Conservation (phyloP, 495 filamentous ascomycete genomes). For the Xylaria castorea region DNA sequence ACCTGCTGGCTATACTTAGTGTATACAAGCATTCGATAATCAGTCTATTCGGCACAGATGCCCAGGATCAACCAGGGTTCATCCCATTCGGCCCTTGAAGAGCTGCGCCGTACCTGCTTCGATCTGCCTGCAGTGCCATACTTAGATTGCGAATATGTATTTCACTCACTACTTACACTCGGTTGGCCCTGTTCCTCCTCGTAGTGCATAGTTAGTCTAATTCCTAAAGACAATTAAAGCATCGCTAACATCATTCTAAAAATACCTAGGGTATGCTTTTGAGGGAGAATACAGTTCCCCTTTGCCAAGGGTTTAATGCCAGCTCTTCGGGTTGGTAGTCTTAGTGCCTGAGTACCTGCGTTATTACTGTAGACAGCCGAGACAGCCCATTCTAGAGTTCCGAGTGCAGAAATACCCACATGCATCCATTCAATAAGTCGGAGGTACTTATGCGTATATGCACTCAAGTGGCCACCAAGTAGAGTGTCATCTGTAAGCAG, state of each 20-base stretch:
- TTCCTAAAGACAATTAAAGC: not conserved
- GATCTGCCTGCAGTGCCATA: not conserved
- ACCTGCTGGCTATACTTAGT: not conserved
- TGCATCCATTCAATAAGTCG: not conserved
- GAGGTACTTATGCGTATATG: not conserved
- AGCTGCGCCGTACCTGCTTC: not conserved
- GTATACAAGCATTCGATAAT: conserved; percentile 3
- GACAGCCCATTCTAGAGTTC: not conserved
- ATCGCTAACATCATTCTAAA: not conserved
- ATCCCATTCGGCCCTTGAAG: not conserved
- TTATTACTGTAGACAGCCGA: too few relatives aligned
- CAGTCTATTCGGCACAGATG: not conserved
- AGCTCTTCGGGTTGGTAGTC: not conserved
- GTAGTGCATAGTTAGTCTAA: not conserved
- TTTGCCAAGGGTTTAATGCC: not conserved
- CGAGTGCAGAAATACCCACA: not conserved
- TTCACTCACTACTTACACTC: not conserved
- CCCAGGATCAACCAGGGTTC: not conserved
- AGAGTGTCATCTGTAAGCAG: not conserved
- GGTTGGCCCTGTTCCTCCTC: too few relatives aligned
- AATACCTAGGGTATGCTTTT: not conserved
- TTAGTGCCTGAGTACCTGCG: not conserved
- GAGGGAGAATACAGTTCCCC: not conserved
- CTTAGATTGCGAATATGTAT: not conserved
- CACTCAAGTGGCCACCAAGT: not conserved